Conservation (phyloP, 495 filamentous ascomycete genomes). For the Choiromyces venosus region DNA sequence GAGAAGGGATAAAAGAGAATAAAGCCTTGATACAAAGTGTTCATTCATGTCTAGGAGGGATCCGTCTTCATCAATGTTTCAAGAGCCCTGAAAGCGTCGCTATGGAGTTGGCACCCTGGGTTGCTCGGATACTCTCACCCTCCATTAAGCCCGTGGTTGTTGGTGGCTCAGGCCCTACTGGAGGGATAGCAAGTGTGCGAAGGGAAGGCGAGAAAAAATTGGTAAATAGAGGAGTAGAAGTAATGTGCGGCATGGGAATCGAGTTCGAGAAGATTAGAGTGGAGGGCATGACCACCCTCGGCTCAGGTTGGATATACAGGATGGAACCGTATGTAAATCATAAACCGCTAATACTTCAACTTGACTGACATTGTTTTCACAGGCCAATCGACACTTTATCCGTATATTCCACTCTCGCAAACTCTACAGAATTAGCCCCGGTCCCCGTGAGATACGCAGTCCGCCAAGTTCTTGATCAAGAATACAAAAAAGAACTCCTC, state of each 20-base stretch:
- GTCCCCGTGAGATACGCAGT: constrained; percentile 80
- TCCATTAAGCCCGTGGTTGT: constrained; percentile 90
- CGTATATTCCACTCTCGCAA: constrained; percentile 53
- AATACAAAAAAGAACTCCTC: constrained; percentile 64
- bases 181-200: constrained; percentile 74
- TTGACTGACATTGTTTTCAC: constrained; percentile 36
- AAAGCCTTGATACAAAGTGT: constrained; percentile 52
- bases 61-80: constrained; percentile 65
- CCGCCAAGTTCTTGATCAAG: constrained; percentile 84
- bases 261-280: constrained; percentile 76
- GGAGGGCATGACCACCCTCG: constrained; percentile 54
- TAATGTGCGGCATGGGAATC: constrained; percentile 73
- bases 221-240: constrained; percentile 68
- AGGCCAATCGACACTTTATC: constrained; percentile 67
- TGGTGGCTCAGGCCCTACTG: constrained; percentile 60
- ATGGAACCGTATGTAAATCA: constrained; percentile 80
- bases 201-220: constrained; percentile 76
- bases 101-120: constrained; percentile 75
- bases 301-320: constrained; percentile 71
- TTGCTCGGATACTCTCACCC: constrained; percentile 75
- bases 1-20: constrained; percentile 65
- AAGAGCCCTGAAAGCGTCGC: constrained; percentile 67
- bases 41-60: constrained; percentile 47
- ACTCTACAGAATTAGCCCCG: constrained; percentile 44
- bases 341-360: neutral